These are phyloP conservation scores for Fusarium equiseti DNA, from an alignment of 2,329 filamentous ascomycete genomes.

Conservation along the genomic window DNA sequence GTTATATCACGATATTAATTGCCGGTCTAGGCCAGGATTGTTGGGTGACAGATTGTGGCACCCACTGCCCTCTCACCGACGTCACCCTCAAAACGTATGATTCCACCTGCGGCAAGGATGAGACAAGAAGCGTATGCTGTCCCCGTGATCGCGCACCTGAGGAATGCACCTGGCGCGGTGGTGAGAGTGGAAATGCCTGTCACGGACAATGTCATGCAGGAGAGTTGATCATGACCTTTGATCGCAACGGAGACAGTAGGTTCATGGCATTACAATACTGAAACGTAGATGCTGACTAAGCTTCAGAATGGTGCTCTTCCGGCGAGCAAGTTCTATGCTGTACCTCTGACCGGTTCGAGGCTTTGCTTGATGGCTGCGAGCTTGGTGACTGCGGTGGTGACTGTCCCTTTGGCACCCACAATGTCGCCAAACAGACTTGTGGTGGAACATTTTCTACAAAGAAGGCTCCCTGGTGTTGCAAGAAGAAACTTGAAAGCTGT, in stretches of 20 bases:
- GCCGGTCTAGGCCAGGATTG: slow-evolving; percentile 1
- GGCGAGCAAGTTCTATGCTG: slow-evolving; percentile 8
- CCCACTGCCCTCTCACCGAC: not conserved
- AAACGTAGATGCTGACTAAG: not conserved
- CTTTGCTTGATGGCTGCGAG: not conserved
- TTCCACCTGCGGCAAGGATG: not conserved
- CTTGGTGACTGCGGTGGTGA: slow-evolving; percentile 5
- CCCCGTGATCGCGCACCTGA: not conserved
- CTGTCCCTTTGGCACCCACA: not conserved
- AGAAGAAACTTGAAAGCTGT: slow-evolving; percentile 8
- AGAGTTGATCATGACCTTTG: slow-evolving; percentile 2
- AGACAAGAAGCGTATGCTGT: not conserved
- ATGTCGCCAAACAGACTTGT: slow-evolving; percentile 1
- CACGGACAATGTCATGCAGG: slow-evolving; percentile 4
- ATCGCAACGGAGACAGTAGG: slow-evolving; percentile 1
- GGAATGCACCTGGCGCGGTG: not conserved
- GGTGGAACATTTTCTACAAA: not conserved
- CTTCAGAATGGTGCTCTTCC: not conserved
- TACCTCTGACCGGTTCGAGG: not conserved
- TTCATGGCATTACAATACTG: not conserved
- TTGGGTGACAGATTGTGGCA: slow-evolving; percentile 2
- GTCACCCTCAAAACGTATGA: not conserved
- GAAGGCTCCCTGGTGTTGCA: not conserved
- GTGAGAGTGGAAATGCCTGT: not conserved
- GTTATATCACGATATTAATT: not conserved